Evolutionary conservation across 2,329 filamentous ascomycete species (phyloP), one percentile per base, ranked within the genome.

Genomic region (Hymenoscyphus infarciens): DNA sequence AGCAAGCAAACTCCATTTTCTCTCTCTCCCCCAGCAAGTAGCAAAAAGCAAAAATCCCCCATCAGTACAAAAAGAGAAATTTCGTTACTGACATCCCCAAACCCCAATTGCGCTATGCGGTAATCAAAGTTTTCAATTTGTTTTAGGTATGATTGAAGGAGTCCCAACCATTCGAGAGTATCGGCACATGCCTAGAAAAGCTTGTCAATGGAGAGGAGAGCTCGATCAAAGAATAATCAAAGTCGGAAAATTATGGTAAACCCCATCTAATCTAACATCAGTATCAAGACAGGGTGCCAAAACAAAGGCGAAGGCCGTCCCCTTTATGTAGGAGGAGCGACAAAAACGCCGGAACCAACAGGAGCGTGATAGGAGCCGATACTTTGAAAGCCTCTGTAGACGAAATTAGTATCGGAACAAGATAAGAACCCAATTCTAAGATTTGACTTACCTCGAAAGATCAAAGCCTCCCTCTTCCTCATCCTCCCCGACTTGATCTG

Each of bases 301-400:
- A 52, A 25, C 45, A 52, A 38, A 25, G 19, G 19, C 19, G 45
- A 25, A 55, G 13, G 16, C 29, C 13, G 4, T 15, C 13, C 13
- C 8, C 38, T 22, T 29, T 58, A 42, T 19, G 39, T 33, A 3
- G 56, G 31, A 29, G 62, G 62, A 19, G 60, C 60, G 33, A 66
- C 66, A 35, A 65, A 45, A 56, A 68, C 35, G 53, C 64, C 63
- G 57, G 66, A 66, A 15, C 64, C 54, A 57, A 64, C 63, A 22
- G 70, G 65, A 19, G 81, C 45, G 67, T 88, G 85, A 65, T 85
- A 88, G 1, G 84, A 81, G 33, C 84, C 83, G 59, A 88, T 88
- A 66, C 82, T 87, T 72, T 87, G 85, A 68, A 88, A 88, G 0
- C 86, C 86, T 76, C 73, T 74, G 62, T 45, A 62, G 19, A 54